phyloP scores from a whole-genome alignment of 257 asterid species.

The Gentiana dahurica region DNA sequence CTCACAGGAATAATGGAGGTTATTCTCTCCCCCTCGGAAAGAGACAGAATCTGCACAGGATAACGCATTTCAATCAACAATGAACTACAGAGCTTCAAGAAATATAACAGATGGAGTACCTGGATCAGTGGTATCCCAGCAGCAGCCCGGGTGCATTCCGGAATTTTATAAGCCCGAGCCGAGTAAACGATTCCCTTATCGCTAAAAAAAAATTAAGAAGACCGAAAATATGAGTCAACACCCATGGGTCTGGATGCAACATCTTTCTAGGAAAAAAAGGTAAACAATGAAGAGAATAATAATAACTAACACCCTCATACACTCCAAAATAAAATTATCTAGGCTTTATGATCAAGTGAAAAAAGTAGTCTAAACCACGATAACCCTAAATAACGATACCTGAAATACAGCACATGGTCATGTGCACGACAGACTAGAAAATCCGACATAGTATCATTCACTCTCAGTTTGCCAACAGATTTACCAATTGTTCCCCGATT shows the following conservation, averaged over 20 bases:
- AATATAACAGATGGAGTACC: slow-evolving; percentile 28
- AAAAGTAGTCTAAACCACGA: no score
- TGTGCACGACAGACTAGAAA: slow-evolving; percentile 92
- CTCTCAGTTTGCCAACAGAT: slow-evolving; percentile 92
- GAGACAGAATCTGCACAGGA: slow-evolving; percentile 58
- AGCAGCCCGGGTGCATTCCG: slow-evolving; percentile 91
- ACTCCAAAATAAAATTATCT: neutral
- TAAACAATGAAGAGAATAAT: no score
- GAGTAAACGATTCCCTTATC: slow-evolving; percentile 91
- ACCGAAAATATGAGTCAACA: neutral
- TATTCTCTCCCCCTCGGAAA: slow-evolving; percentile 94
- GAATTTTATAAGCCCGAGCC: slow-evolving; percentile 82
- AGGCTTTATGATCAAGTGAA: no score
- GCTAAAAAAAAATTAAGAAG: slow-evolving; percentile 27
- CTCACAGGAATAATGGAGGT: slow-evolving; percentile 93
- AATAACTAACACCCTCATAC: no score
- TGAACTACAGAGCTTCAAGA: neutral
- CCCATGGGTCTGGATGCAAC: neutral
- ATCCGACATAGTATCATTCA: slow-evolving; percentile 90
- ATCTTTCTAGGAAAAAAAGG: neutral
- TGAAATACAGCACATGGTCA: slow-evolving; percentile 85
- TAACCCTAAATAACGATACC: slow-evolving; percentile 29
- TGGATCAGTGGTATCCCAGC: slow-evolving; percentile 93
- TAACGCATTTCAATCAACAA: neutral
- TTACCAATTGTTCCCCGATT: slow-evolving; percentile 93